Evolutionary conservation across 2,329 filamentous ascomycete genomes (phyloP).

Genomic region (Acarospora socialis): DNA sequence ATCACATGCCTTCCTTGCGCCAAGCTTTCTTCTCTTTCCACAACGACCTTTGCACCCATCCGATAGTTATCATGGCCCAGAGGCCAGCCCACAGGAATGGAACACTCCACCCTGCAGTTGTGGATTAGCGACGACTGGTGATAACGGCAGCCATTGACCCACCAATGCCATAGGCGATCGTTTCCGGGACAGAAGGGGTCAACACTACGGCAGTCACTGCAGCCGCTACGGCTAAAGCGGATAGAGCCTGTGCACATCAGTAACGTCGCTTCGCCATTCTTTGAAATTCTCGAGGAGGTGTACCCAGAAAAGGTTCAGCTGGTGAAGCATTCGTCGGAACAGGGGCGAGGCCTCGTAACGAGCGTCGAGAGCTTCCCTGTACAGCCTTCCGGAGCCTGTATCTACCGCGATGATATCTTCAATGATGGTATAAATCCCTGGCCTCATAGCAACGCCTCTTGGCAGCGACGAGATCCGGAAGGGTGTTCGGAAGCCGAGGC

Average conservation of each 20-base stretch:
- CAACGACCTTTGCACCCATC: constrained; percentile 32
- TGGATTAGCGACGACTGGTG: constrained; percentile 5
- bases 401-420: constrained; percentile 57
- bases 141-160: background rate
- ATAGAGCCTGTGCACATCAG: too few species aligned
- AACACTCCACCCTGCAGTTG: constrained; percentile 26
- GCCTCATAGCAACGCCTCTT: constrained; percentile 44
- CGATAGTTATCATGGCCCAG: constrained; percentile 32
- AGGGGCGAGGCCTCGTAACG: constrained; percentile 40
- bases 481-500: constrained; percentile 34
- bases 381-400: constrained; percentile 43
- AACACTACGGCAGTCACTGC: constrained; percentile 1
- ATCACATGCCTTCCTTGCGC: constrained; percentile 20
- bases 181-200: constrained; percentile 3
- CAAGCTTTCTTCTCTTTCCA: constrained; percentile 31
- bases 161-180: constrained; percentile 6
- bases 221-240: constrained; percentile 13
- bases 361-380: constrained; percentile 35
- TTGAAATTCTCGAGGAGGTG: constrained; percentile 37
- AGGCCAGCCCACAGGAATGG: constrained; percentile 29
- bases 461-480: constrained; percentile 50
- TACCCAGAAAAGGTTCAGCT: constrained; percentile 44
- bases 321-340: constrained; percentile 40
- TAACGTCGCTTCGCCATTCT: constrained; percentile 31
- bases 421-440: constrained; percentile 49